Conservation (phyloP, 163 green algal genomes). For the Scenedesmus sp. region DNA sequence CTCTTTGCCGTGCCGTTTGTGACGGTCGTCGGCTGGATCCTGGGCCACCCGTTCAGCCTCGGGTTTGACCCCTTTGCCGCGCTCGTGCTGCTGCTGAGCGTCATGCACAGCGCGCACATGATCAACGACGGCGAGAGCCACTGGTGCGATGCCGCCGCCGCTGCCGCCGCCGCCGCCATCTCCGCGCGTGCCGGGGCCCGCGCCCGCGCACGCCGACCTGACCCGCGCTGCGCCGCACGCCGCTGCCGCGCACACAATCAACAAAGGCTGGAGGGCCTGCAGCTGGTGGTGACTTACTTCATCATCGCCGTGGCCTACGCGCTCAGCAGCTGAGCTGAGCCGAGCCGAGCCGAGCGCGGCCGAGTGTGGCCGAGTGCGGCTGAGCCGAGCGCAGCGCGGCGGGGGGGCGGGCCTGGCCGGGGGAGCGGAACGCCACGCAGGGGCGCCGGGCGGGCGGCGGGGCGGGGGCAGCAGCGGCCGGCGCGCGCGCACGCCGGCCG, state of each 20-base stretch:
- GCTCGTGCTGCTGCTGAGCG: slow-evolving; percentile 58
- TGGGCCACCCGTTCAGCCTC: slow-evolving; percentile 76
- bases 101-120: slow-evolving; percentile 76
- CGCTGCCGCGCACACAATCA: neutral
- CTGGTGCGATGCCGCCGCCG: slow-evolving; percentile 50
- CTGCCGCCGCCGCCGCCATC: neutral
- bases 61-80: slow-evolving; percentile 75
- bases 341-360: neutral
- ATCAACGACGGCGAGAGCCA: slow-evolving; percentile 62
- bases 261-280: slow-evolving; percentile 55
- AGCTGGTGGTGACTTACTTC: slow-evolving; percentile 75
- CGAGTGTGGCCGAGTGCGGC: neutral
- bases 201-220: too few species aligned
- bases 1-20: slow-evolving; percentile 87
- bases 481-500: too few species aligned
- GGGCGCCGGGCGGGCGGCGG: too few species aligned
- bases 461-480: too few species aligned
- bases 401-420: too few species aligned
- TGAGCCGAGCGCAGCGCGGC: too few species aligned
- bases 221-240: neutral
- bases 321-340: neutral
- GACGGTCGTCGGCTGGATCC: slow-evolving; percentile 81
- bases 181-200: neutral
- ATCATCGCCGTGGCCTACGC: slow-evolving; percentile 67
- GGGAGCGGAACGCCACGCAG: too few species aligned